phyloP scores from a whole-genome alignment of 164 flowering plant species.

The Chloranthus sessilifolius region DNA sequence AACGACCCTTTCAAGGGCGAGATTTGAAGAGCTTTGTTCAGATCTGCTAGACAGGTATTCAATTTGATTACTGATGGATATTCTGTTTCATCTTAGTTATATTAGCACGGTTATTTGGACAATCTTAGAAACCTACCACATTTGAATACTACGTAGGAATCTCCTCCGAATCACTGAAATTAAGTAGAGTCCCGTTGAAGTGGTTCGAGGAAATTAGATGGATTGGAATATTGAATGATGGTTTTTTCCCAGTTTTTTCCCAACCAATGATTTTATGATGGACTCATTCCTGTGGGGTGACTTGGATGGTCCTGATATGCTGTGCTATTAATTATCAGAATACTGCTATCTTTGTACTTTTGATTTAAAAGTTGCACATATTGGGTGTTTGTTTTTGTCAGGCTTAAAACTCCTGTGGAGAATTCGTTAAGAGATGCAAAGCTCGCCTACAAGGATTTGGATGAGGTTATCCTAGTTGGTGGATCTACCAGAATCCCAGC shows the following conservation, averaged over 20 bases:
- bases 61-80: not conserved
- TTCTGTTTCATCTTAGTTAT: not conserved
- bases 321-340: no score
- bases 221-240: not conserved
- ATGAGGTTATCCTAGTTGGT: slow-evolving; percentile 35
- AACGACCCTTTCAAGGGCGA: slow-evolving; percentile 76
- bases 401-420: slow-evolving; percentile 66
- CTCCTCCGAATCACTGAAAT: not conserved
- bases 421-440: slow-evolving; percentile 79
- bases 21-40: slow-evolving; percentile 84
- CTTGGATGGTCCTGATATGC: no score
- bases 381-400: slow-evolving; percentile 14
- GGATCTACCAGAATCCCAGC: slow-evolving; percentile 36
- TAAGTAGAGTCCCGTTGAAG: not conserved
- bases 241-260: not conserved
- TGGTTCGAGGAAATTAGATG: not conserved
- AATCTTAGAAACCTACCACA: no score
- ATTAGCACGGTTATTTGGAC: no score
- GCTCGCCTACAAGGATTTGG: slow-evolving; percentile 57
- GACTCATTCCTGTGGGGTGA: not conserved
- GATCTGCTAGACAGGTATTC: slow-evolving; percentile 73
- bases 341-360: no score
- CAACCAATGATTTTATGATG: no score
- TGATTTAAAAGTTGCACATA: no score
- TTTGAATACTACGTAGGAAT: no score